A percentile compares a stretch with the other conserved stretches of the same genome.
Conservation (phyloP, 768 basidiomycete species). For the Cystofilobasidium ferigula region DNA sequence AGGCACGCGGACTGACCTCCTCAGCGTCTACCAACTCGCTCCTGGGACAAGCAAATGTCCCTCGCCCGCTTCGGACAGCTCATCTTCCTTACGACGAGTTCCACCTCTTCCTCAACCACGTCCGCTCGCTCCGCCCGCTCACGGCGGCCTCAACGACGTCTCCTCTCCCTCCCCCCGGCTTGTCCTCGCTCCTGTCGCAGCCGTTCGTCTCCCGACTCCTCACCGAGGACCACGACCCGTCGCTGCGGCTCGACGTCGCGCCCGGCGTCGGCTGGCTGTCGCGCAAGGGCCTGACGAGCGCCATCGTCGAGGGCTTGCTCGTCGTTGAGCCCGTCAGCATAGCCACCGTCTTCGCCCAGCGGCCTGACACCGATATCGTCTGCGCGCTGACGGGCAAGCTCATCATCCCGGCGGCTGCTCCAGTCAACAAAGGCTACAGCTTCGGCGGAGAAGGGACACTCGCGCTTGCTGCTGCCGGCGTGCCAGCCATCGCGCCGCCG, state of each 20-base stretch:
- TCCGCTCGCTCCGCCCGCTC: slow-evolving; percentile 58
- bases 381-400: slow-evolving; percentile 68
- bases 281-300: slow-evolving; percentile 59
- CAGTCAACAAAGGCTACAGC: background rate
- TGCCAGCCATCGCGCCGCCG: no score
- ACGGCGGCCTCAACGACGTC: slow-evolving; percentile 39
- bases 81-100: slow-evolving; percentile 75
- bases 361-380: slow-evolving; percentile 43
- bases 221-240: slow-evolving; percentile 84
- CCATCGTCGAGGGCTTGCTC: slow-evolving; percentile 77
- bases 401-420: slow-evolving; percentile 27
- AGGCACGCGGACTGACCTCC: background rate
- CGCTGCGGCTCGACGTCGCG: slow-evolving; percentile 82
- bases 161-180: slow-evolving; percentile 39
- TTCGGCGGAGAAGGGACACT: slow-evolving; percentile 1
- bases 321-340: slow-evolving; percentile 71
- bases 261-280: slow-evolving; percentile 79
- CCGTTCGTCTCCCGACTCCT: slow-evolving; percentile 67
- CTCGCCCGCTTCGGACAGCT: slow-evolving; percentile 39
- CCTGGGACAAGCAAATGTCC: background rate
- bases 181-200: slow-evolving; percentile 50
- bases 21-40: background rate
- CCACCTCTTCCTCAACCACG: slow-evolving; percentile 59
- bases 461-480: background rate
- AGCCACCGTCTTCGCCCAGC: slow-evolving; percentile 7